A percentile compares a stretch with the other conserved stretches of the same genome.
These are phyloP conservation scores for Acanthochlamys bracteata DNA, from an alignment of 106 monocot genomes.

Conservation along the genomic window DNA sequence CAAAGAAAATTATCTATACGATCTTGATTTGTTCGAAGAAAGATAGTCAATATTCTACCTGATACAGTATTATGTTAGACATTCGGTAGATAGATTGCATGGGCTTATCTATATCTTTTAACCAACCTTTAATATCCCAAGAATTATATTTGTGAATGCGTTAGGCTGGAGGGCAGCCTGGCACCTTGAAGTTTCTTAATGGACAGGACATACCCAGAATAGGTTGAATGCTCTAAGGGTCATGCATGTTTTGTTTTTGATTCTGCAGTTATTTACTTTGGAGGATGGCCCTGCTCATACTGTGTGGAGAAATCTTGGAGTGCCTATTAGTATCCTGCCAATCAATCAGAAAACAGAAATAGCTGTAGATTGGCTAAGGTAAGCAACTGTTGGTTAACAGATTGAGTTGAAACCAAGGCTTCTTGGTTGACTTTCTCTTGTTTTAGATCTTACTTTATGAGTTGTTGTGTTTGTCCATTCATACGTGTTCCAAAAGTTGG, in stretches of 20 bases:
- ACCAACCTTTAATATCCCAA: too few relatives aligned
- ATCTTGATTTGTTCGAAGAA: too few relatives aligned
- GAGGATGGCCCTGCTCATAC: constrained; percentile 53
- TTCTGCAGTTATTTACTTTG: constrained; percentile 64
- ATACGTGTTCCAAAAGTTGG: too few relatives aligned
- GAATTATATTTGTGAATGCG: too few relatives aligned
- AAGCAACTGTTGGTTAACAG: constrained; percentile 13
- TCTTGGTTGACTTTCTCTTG: not conserved
- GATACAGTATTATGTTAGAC: too few relatives aligned
- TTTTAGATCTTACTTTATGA: not conserved
- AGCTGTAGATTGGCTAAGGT: constrained; percentile 82
- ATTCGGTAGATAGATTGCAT: too few relatives aligned
- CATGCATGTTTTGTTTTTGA: constrained; percentile 3
- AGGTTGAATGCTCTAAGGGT: not conserved
- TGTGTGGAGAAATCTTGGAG: constrained; percentile 49
- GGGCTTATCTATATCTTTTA: too few relatives aligned
- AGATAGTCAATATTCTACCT: too few relatives aligned
- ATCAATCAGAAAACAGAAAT: constrained; percentile 17
- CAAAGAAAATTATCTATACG: too few relatives aligned
- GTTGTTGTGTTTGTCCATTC: constrained; percentile 5
- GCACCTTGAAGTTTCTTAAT: too few relatives aligned
- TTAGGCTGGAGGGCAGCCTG: too few relatives aligned
- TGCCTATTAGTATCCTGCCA: constrained; percentile 37
- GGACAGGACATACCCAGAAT: too few relatives aligned
- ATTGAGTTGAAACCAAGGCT: not conserved